Evolutionary conservation across 139 green algal genomes (phyloP).

Genomic region (Chlorella vulgaris): DNA sequence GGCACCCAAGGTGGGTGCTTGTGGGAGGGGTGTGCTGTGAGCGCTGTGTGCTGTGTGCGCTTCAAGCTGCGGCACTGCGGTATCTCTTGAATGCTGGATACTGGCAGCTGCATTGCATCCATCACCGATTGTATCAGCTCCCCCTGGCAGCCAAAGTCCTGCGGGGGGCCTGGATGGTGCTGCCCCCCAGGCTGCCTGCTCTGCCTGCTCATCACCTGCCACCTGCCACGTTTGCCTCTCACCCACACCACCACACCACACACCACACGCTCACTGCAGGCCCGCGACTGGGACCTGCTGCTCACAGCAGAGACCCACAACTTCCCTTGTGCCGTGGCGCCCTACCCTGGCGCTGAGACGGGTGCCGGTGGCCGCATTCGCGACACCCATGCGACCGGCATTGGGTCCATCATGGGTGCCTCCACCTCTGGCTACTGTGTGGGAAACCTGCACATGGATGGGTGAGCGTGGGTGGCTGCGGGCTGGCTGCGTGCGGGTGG

Average conservation of each 20-base stretch:
- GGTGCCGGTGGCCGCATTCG: slow-evolving; percentile 95
- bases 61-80: neutral
- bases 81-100: neutral
- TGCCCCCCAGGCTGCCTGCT: neutral
- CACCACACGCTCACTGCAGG: slow-evolving; percentile 23
- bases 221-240: neutral
- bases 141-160: neutral
- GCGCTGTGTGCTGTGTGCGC: neutral
- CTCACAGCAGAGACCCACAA: slow-evolving; percentile 99
- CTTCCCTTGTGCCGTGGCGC: slow-evolving; percentile 97
- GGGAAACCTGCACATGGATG: slow-evolving; percentile 89
- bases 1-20: slow-evolving; percentile 38
- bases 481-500: neutral
- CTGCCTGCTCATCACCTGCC: neutral
- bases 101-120: too few species aligned
- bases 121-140: too few species aligned
- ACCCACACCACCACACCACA: neutral
- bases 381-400: slow-evolving; percentile 98
- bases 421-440: slow-evolving; percentile 96
- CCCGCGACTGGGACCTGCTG: slow-evolving; percentile 94
- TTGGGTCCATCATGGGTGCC: slow-evolving; percentile 93
- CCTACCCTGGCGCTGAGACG: slow-evolving; percentile 95
- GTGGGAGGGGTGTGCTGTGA: neutral
- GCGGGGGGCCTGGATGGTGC: too few species aligned
- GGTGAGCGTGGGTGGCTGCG: neutral